These are phyloP conservation scores for Paraphoma sp. DNA, from an alignment of 2,329 filamentous ascomycete genomes.

Conservation along the genomic window DNA sequence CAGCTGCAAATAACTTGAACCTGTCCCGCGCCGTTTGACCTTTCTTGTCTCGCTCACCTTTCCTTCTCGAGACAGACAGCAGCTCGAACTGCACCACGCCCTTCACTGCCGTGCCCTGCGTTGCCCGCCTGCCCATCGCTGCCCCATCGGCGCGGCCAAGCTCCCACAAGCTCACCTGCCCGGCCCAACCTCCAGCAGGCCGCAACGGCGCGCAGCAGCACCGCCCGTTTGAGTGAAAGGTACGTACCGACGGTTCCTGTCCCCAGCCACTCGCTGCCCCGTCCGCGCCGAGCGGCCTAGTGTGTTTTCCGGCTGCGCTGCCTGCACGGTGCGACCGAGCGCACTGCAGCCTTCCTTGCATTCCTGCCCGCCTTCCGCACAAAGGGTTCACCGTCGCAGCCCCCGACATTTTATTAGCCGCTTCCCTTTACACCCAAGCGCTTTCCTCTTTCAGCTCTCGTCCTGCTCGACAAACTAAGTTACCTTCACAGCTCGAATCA, in stretches of 20 bases:
- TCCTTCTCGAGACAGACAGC: conserved; percentile 48
- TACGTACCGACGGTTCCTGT: neutral
- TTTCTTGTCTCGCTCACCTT: conserved; percentile 45
- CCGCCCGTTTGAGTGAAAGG: neutral
- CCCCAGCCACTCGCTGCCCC: conserved; percentile 6
- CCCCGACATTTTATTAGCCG: conserved; percentile 39
- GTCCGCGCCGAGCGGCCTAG: neutral
- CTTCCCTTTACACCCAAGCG: conserved; percentile 42
- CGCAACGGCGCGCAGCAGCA: conserved; percentile 19
- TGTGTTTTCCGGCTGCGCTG: conserved; percentile 14
- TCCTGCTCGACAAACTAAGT: neutral
- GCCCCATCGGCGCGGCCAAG: conserved; percentile 26
- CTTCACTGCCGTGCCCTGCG: conserved; percentile 17
- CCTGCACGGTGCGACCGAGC: conserved; percentile 39
- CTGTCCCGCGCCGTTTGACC: conserved; percentile 41
- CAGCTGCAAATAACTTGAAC: conserved; percentile 8
- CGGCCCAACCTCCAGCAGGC: neutral
- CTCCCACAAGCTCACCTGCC: conserved; percentile 10
- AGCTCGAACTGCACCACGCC: conserved; percentile 37
- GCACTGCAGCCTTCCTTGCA: conserved; percentile 40
- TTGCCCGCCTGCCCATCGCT: conserved; percentile 24
- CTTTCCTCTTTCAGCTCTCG: conserved; percentile 43
- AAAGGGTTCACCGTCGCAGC: conserved; percentile 36
- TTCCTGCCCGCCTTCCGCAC: conserved; percentile 37
- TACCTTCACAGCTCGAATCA: neutral